A percentile compares a stretch with the other conserved stretches of the same genome.
phyloP scores from a whole-genome alignment of 2,329 filamentous ascomycete species.

The Beauveria medogensis region DNA sequence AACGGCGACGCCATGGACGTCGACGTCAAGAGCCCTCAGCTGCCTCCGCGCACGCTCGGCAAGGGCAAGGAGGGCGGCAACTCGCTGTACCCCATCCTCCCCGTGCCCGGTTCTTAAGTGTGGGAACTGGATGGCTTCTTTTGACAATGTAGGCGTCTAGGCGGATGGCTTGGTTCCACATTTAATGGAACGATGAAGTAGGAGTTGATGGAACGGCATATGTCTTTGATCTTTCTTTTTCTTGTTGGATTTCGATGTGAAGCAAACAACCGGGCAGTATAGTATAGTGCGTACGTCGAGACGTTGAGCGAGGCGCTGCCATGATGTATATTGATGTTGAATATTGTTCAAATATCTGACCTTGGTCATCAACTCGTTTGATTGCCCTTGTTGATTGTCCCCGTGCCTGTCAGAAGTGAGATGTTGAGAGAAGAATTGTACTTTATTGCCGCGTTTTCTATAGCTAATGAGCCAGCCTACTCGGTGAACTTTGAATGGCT shows the following conservation, averaged over 20 bases:
- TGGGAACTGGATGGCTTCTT: neutral
- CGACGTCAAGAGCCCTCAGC: constrained; percentile 25
- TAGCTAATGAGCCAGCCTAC: no score
- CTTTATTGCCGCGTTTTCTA: no score
- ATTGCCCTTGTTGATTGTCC: no score
- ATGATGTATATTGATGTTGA: constrained; percentile 2
- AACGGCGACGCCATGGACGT: constrained; percentile 29
- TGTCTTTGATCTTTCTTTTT: neutral
- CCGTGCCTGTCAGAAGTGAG: no score
- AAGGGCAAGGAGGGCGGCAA: constrained; percentile 22
- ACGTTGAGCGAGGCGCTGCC: neutral
- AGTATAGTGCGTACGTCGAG: neutral
- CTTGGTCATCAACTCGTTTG: no score
- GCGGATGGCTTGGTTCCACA: neutral
- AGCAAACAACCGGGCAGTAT: neutral
- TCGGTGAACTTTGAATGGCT: no score
- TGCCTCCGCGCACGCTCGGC: constrained; percentile 13
- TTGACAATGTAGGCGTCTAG: neutral
- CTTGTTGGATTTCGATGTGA: neutral
- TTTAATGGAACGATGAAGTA: neutral
- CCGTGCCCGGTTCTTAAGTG: constrained; percentile 27
- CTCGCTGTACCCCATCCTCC: constrained; percentile 33
- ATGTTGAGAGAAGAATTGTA: no score
- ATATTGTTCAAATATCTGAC: neutral
- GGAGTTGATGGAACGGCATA: neutral